Evolutionary conservation across 345 rosid species (phyloP).

Genomic region (Acer campestre): DNA sequence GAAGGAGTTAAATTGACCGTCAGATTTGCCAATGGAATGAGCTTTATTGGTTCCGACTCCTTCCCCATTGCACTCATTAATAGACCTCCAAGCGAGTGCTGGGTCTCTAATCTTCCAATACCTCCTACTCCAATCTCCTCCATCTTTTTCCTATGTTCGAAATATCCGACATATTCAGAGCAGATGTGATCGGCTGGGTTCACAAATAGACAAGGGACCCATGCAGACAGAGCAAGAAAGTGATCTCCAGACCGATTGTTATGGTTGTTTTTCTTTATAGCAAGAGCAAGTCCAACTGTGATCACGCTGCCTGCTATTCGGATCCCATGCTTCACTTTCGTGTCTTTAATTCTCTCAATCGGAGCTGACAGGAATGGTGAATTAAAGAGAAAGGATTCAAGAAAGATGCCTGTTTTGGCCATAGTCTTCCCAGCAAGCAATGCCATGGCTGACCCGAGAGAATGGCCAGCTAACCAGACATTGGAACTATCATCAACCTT

Average conservation of each 20-base stretch:
- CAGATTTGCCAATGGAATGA: constrained; percentile 74
- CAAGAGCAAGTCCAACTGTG: constrained; percentile 81
- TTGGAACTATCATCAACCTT: constrained; percentile 70
- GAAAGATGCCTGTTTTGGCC: constrained; percentile 56
- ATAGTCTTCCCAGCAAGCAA: constrained; percentile 74
- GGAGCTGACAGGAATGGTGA: constrained; percentile 83
- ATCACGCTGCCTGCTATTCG: constrained; percentile 70
- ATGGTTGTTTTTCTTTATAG: constrained; percentile 36
- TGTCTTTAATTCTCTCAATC: constrained; percentile 62
- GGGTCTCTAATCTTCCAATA: constrained; percentile 71
- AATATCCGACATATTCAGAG: constrained; percentile 81
- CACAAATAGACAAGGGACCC: constrained; percentile 68
- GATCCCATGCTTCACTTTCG: constrained; percentile 63
- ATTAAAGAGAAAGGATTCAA: constrained; percentile 75
- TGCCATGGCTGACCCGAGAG: constrained; percentile 87
- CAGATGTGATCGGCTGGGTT: constrained; percentile 70
- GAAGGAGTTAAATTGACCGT: constrained; percentile 44
- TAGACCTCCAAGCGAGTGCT: constrained; percentile 67
- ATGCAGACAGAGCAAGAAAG: constrained; percentile 54
- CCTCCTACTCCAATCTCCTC: constrained; percentile 76
- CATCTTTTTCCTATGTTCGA: constrained; percentile 88
- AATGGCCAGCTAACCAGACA: constrained; percentile 94
- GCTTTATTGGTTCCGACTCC: constrained; percentile 67
- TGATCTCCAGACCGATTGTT: constrained; percentile 34
- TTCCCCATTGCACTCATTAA: constrained; percentile 39